These are phyloP conservation scores for Incumbomyces lentus DNA, from an alignment of 2,329 filamentous ascomycete genomes.

Conservation along the genomic window DNA sequence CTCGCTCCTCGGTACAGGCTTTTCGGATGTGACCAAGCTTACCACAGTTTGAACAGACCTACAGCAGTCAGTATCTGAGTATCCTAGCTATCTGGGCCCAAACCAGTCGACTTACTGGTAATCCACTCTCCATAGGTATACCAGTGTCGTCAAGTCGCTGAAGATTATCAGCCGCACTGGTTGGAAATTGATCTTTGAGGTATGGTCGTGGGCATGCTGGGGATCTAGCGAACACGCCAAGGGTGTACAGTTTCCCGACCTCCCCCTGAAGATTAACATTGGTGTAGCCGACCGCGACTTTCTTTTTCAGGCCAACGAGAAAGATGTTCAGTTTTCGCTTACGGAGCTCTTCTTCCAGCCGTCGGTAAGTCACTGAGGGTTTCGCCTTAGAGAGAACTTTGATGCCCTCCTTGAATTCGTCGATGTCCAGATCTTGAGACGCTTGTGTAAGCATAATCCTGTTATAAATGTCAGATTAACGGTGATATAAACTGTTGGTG, in stretches of 20 bases:
- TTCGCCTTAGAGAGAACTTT: conserved; percentile 42
- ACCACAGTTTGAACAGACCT: conserved; percentile 23
- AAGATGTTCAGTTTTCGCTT: conserved; percentile 37
- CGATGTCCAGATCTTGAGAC: conserved; percentile 39
- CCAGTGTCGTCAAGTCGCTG: conserved; percentile 43
- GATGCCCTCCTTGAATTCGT: conserved; percentile 41
- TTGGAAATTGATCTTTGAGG: conserved; percentile 41
- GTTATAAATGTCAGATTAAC: too few relatives aligned
- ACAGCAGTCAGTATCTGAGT: background rate
- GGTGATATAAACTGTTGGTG: too few relatives aligned
- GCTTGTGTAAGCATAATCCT: conserved; percentile 35
- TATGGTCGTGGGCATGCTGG: conserved; percentile 37
- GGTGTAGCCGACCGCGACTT: conserved; percentile 34
- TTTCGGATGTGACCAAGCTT: conserved; percentile 38
- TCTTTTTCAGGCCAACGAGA: conserved; percentile 42
- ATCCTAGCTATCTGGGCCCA: background rate
- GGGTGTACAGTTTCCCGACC: conserved; percentile 39
- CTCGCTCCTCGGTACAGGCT: conserved; percentile 39
- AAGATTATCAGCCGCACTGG: conserved; percentile 39
- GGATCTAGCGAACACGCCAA: conserved; percentile 38
- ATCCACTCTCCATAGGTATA: conserved; percentile 38
- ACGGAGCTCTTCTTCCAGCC: conserved; percentile 43
- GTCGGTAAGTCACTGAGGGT: conserved; percentile 35
- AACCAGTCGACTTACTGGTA: conserved; percentile 35
- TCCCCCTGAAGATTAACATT: conserved; percentile 46